Base-by-base conservation (phyloP, 441 rosid genomes). In the Brassica hybrid region DNA sequence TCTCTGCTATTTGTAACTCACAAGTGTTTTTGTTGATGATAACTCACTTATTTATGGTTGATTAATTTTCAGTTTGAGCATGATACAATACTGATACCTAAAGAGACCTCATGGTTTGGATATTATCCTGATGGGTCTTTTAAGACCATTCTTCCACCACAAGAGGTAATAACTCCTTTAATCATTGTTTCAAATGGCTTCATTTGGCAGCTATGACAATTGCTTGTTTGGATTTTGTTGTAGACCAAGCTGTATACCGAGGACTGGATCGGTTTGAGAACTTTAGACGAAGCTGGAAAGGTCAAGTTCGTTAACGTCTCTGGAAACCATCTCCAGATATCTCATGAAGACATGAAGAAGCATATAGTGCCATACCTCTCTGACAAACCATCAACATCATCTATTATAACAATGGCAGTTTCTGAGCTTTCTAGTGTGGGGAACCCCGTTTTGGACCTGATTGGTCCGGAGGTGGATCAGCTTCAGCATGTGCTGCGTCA, bases 201-300 rank as follows among this genome's bases (percentile, higher is more conserved):
- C n/a, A n/a, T n/a, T n/a, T n/a, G n/a, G 64, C 48, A 21, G 74
- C 48, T 68, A 32, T 50, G 66, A 8, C 25, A 64, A 41, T 25
- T 68, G 67, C 25, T 7, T n/a, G n/a, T 21, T 34, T 43, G 21
- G 62, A 43, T 3, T 18, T 18, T 36, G 30, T n/a, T 82, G 80
- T 87, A 92, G 97, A 94, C 95, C 12, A 74, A 48, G 70, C 89
- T 92, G 2, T 94, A 94, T 69, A 88, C 41, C 0, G 94, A 90
- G 72, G 98, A 94, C 78, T 92, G 97, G 94, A 89, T 92, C 6
- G 97, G 98, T 41, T 84, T 94, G 82, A 94, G 77, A 86, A 83
- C 86, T 3, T 75, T 90, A 77, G 89, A 94, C 65, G 94, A 92
- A 80, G 97, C 90, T 14, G 96, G 96, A 41, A 94, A 86, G 67